These are phyloP conservation scores for Hymenoscyphus occultus DNA, from an alignment of 2,329 filamentous ascomycete genomes.

Conservation along the genomic window DNA sequence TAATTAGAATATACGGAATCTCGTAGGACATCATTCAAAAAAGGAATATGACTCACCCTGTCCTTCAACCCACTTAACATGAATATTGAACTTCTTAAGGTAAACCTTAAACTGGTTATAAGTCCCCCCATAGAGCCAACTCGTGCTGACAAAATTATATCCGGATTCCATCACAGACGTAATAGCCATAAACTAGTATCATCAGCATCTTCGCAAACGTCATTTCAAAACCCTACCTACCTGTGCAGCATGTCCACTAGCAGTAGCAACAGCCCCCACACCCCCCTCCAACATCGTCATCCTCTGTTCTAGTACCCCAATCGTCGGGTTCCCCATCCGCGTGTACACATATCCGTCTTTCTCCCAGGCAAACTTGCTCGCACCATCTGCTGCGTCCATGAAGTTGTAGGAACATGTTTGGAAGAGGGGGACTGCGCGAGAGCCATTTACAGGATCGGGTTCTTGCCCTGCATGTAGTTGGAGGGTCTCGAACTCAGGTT, in stretches of 20 bases:
- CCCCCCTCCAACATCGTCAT: slow-evolving; percentile 66
- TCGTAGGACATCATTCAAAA: background rate
- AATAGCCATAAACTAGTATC: slow-evolving; percentile 56
- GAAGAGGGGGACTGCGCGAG: slow-evolving; percentile 68
- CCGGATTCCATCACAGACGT: slow-evolving; percentile 58
- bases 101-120: slow-evolving; percentile 69
- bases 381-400: slow-evolving; percentile 68
- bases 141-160: slow-evolving; percentile 65
- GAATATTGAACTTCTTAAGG: slow-evolving; percentile 60
- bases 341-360: slow-evolving; percentile 72
- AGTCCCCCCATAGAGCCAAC: slow-evolving; percentile 62
- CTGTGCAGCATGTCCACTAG: slow-evolving; percentile 63
- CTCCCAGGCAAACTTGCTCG: slow-evolving; percentile 66
- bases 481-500: slow-evolving; percentile 49
- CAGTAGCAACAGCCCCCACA: slow-evolving; percentile 59
- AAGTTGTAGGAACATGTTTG: slow-evolving; percentile 65
- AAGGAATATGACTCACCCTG: slow-evolving; percentile 37
- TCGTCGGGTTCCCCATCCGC: slow-evolving; percentile 30
- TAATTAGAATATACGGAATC: background rate
- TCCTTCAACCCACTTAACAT: slow-evolving; percentile 60
- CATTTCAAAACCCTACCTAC: background rate
- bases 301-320: slow-evolving; percentile 67
- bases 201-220: too few relatives aligned
- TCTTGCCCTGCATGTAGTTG: slow-evolving; percentile 59
- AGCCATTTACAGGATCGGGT: slow-evolving; percentile 60